Evolutionary conservation across 2,329 filamentous ascomycete species (phyloP), one percentile per base, ranked within the genome.

Genomic region (Aureobasidium vineae): DNA sequence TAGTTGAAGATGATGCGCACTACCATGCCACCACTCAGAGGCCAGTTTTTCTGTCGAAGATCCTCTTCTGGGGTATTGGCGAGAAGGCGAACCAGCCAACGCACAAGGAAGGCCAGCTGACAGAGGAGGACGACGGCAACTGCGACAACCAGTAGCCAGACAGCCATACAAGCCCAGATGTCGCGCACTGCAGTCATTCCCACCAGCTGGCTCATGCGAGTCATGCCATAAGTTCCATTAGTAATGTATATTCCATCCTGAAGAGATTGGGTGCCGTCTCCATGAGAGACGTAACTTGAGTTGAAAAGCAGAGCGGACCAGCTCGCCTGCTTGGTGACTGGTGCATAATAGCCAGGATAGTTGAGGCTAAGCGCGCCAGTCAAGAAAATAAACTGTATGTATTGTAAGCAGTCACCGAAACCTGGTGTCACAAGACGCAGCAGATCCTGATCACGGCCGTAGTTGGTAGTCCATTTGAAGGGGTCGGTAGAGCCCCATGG

Each of bases 381-480:
- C 67, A 99, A 80, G 26, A 91, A 88, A 65, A 95, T 84, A 72
- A 97, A 99, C 75, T 99, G 95, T 21, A 99, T 90, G 76, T 99
- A 98, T 77, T 98, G 93, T 65, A 99, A 83, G 74, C 95, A 99
- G 75, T 99, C 95, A 7, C 92, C 92, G 75, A 99, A 98, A 0
- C 95, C 95, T 5, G 95, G 95, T 0, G 95, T 99, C 40, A 99
- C 92, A 56, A 99, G 83, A 65, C 95, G 88, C 64, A 99, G 82
- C 70, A 97, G 82, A 78, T 99, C 95, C 68, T 91, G 90, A 72
- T 99, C 95, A 71, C 94, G 88, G 41, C 95, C 95, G 75, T 96
- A 98, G 75, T 99, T 99, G 74, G 92, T 96, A n/a, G 92, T 92
- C 92, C 94, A 99, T 71, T 91, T 88, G 76, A 98, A 98, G 23